Percentiles rank a stretch among this genome's conserved stretches.
These are phyloP conservation scores for Ligustrum vulgare DNA, from an alignment of 257 asterid species.

Conservation along the genomic window DNA sequence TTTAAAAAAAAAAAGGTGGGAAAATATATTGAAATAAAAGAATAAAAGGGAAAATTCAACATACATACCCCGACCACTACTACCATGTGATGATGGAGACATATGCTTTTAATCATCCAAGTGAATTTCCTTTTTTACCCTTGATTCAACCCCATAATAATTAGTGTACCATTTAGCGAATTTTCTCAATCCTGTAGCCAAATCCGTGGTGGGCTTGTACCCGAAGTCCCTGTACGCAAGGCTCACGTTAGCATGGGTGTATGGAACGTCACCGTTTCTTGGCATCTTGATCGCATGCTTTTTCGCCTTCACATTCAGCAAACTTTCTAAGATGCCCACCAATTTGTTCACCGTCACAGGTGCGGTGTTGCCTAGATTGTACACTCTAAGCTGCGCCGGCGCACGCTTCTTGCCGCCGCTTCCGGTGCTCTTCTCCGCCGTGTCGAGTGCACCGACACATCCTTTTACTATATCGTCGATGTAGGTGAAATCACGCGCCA, in stretches of 20 bases:
- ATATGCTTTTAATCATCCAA: constrained; percentile 37
- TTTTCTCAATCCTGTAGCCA: constrained; percentile 73
- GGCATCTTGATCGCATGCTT: constrained; percentile 83
- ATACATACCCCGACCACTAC: constrained; percentile 31
- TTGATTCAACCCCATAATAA: constrained; percentile 77
- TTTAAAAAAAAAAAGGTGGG: background rate
- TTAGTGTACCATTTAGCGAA: constrained; percentile 88
- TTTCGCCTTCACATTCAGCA: constrained; percentile 64
- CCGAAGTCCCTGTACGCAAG: constrained; percentile 76
- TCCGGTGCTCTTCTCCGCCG: constrained; percentile 98
- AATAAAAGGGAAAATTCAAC: constrained; percentile 19
- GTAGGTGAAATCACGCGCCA: constrained; percentile 99
- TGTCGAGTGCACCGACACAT: constrained; percentile 85
- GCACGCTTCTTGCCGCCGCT: constrained; percentile 81
- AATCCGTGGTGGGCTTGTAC: constrained; percentile 88
- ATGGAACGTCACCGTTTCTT: constrained; percentile 95
- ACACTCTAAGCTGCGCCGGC: constrained; percentile 88
- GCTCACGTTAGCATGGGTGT: constrained; percentile 93
- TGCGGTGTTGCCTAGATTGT: constrained; percentile 83
- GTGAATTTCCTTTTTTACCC: constrained; percentile 70
- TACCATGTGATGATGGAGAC: constrained; percentile 39
- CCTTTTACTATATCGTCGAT: constrained; percentile 88
- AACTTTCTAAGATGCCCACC: constrained; percentile 70
- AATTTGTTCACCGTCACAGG: constrained; percentile 92
- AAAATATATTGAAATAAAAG: background rate